Base-by-base conservation (phyloP, 306 rosid species). In the Prinsepia uniflora region DNA sequence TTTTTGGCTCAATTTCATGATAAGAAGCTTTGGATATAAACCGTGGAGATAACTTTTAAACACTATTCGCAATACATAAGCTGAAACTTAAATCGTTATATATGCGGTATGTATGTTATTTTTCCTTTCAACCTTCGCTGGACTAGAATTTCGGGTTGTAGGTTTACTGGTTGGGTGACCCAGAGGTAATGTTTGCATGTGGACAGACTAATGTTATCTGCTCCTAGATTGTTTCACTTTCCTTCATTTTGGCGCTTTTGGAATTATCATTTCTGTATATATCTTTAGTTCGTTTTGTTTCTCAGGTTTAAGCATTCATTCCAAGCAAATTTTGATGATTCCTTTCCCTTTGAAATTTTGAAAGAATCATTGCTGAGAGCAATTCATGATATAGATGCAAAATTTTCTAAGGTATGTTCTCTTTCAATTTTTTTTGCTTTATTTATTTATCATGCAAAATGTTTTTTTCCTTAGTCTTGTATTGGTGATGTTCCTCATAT, bases 301-400 rank as follows among this genome's bases (percentile, higher is more conserved):
- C 74, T 62, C 90, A 90, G 96, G 96, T 86, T 85, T 72, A 88
- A 83, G 81, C 85, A 83, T 76, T 74, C 77, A 43, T 74, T 84
- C 75, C 75, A 88, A 63, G 84, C 82, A 76, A 81, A 81, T 56
- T 74, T 84, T 82, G 90, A 77, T 42, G 87, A 89, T 79, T 82
- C 90, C 80, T 81, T 83, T 74, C 97, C 90, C 85, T 89, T 94
- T 85, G 92, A 83, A 84, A 90, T 94, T 73, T 81, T 94, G 81
- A 94, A 90, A 84, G 98, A 94, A 87, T 94, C 95, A 8, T 77
- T 94, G 75, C 69, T 94, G 86, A 90, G 97, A 79, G 90, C 98
- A 54, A 84, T 94, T 70, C 85, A 79, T 71, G 98, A 94, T 75
- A 83, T 89, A 58, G 98, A 94, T 82, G 85, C 83, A 17, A 87